Percentiles rank a stretch among this genome's conserved stretches.
Evolutionary conservation across 371 early-diverging fungal species (phyloP).

Genomic region (Circinella umbellata): DNA sequence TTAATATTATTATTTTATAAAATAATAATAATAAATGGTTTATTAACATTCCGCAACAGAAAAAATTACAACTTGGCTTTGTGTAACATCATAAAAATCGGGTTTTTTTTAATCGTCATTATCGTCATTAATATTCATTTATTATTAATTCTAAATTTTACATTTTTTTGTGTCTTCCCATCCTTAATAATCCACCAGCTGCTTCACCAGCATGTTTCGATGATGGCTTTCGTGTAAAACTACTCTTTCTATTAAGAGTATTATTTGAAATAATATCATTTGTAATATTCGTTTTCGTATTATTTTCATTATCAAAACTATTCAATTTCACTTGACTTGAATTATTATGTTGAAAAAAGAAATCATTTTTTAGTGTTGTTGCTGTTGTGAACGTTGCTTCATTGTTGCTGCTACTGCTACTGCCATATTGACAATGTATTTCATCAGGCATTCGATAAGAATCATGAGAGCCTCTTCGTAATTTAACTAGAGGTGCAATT

Average conservation of each 20-base stretch:
- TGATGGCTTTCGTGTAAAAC: no score
- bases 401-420: neutral
- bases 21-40: no score
- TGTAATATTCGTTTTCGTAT: no score
- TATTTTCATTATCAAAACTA: neutral
- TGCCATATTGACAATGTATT: neutral
- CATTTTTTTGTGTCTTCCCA: neutral
- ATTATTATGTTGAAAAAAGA: constrained; percentile 7
- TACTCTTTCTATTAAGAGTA: neutral
- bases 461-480: constrained; percentile 18
- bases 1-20: no score
- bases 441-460: constrained; percentile 19
- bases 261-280: neutral
- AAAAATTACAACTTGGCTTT: no score
- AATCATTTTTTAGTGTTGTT: neutral
- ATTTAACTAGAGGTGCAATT: constrained; percentile 17
- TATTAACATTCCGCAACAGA: no score
- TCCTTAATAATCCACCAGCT: constrained; percentile 18
- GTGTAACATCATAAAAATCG: no score
- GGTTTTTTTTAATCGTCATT: neutral
- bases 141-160: neutral
- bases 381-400: neutral
- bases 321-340: neutral
- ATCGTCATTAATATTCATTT: neutral
- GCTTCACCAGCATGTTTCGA: constrained; percentile 20